Evolutionary conservation across 164 flowering plant species (phyloP), one percentile per base, ranked within the genome.

Genomic region (Magnolia kwangsiensis): DNA sequence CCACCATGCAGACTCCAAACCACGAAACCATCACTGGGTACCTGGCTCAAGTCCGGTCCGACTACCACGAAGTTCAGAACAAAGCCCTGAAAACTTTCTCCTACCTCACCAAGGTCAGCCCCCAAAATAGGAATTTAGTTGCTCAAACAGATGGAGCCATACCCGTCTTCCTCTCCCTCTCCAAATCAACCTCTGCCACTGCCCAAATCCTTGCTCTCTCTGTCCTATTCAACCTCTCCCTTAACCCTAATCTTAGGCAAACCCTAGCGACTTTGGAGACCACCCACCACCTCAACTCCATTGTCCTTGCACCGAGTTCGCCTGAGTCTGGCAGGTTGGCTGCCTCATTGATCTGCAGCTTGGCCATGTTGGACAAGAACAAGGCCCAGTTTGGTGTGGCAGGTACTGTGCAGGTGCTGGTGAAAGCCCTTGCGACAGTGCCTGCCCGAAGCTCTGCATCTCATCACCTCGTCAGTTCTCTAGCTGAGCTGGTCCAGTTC

Each of bases 351-450:
- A 76, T 92, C 18, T 90, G 93, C 76, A 92, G 97, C 72, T 63
- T 92, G 75, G 92, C 93, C 51, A 88, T 90, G 93, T 81, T 87
- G 0, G 92, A 92, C 76, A 90, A 86, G 82, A 92, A 88, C 85
- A 92, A 90, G 82, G 94, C 90, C 74, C 81, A 76, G 73, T 89
- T 89, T 68, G 93, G 97, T 0, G 92, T 89, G 1, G 90, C 89
- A 0, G 92, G 92, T 0, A 90, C 93, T 0, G 67, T 90, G 74
- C 87, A 87, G 74, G 74, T 83, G 4, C 83, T 92, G 16, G 84
- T 92, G 13, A 81, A 82, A 68, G 85, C 85, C 3, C 63, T 90
- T 6, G 78, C 82, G 0, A 78, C 61, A 1, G 79, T 81, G 0
- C 16, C 18, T 16, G 13, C 61, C 18, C 59, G 72, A 0, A 23